These are phyloP conservation scores for Solanum phureja DNA, from an alignment of 257 asterid genomes.

Conservation along the genomic window DNA sequence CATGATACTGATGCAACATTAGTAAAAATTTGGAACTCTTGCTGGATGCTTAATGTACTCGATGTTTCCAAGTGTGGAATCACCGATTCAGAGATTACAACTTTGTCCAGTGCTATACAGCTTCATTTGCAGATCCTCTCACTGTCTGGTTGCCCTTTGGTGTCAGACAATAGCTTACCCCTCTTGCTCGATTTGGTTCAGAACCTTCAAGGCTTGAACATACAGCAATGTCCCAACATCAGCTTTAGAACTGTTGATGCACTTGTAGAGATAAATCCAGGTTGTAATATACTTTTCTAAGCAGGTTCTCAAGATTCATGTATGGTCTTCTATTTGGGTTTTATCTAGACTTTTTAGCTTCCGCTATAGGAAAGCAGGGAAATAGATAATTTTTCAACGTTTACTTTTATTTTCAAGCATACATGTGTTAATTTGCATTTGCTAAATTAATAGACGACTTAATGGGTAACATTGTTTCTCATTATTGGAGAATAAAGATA, in stretches of 20 bases:
- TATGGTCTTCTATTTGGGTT: neutral
- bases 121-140: constrained; percentile 49
- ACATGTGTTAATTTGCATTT: neutral
- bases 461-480: neutral
- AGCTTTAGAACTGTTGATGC: constrained; percentile 23
- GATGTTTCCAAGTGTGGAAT: constrained; percentile 48
- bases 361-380: neutral
- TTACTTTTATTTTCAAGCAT: neutral
- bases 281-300: constrained; percentile 67
- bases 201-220: constrained; percentile 52
- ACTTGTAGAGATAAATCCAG: constrained; percentile 43
- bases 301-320: neutral
- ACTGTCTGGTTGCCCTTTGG: constrained; percentile 43
- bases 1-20: constrained; percentile 43
- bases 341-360: neutral
- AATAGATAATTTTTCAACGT: no score
- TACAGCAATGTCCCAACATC: constrained; percentile 55
- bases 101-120: constrained; percentile 44
- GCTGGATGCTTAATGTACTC: constrained; percentile 47
- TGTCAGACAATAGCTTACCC: constrained; percentile 50
- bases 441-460: neutral
- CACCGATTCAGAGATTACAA: constrained; percentile 48
- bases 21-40: constrained; percentile 35
- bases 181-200: constrained; percentile 35
- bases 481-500: neutral